Evolutionary conservation across 768 basidiomycete genomes (phyloP).

Genomic region (Strobilomyces confusus): DNA sequence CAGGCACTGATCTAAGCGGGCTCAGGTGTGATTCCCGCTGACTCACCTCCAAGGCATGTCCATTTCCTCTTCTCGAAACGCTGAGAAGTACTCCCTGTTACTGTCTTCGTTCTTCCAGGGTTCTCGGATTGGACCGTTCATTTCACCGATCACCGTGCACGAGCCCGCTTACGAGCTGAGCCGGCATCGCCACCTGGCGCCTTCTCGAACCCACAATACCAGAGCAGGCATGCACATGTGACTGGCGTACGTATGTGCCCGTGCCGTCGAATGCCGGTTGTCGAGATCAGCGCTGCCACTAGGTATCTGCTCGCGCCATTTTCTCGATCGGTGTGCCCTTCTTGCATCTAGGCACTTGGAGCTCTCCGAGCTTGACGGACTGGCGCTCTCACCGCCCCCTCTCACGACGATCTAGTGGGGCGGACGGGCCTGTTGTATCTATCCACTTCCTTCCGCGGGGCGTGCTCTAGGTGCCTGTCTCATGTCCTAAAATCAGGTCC

Average conservation of each 20-base stretch:
- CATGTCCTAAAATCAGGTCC: background rate
- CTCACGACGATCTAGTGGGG: background rate
- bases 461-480: background rate
- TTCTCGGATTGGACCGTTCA: constrained; percentile 20
- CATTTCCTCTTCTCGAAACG: constrained; percentile 16
- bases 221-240: constrained; percentile 9
- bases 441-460: background rate
- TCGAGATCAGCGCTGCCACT: background rate
- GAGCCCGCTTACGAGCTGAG: constrained; percentile 17
- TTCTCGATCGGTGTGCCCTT: background rate
- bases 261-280: background rate
- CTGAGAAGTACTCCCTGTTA: constrained; percentile 8
- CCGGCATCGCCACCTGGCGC: constrained; percentile 8
- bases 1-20: constrained; percentile 29
- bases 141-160: constrained; percentile 22
- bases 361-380: constrained; percentile 11
- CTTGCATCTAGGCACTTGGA: background rate
- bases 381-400: constrained; percentile 4
- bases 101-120: constrained; percentile 24
- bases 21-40: constrained; percentile 22
- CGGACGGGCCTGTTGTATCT: background rate
- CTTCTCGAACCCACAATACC: constrained; percentile 9
- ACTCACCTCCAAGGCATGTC: constrained; percentile 25
- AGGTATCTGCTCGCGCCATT: background rate
- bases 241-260: background rate